Evolutionary conservation across 2,329 filamentous ascomycete species (phyloP).

Genomic region (Mycosphaerella sp.): DNA sequence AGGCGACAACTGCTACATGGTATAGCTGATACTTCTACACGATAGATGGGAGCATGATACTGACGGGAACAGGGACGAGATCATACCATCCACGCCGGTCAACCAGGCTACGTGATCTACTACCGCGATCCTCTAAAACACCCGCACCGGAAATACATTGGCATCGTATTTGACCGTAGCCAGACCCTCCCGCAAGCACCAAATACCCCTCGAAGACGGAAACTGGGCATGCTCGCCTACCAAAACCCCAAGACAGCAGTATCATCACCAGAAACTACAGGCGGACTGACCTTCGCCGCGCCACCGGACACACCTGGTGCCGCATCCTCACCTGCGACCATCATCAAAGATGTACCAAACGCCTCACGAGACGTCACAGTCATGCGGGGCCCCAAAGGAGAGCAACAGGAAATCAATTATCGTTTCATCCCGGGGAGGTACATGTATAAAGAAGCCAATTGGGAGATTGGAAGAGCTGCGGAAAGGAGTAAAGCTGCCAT

Average conservation of each 20-base stretch:
- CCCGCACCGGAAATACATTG: conserved; percentile 88
- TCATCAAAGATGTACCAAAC: conserved; percentile 19
- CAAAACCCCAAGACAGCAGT: conserved; percentile 25
- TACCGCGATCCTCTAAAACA: conserved; percentile 81
- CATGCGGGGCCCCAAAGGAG: conserved; percentile 30
- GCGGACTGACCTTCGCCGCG: conserved; percentile 16
- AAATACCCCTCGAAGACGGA: conserved; percentile 66
- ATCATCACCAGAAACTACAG: conserved; percentile 7
- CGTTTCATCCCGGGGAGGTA: conserved; percentile 49
- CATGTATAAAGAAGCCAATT: conserved; percentile 59
- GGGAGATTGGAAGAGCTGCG: conserved; percentile 58
- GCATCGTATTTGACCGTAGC: conserved; percentile 76
- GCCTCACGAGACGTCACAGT: conserved; percentile 20
- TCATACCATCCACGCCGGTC: conserved; percentile 86
- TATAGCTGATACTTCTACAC: conserved; percentile 9
- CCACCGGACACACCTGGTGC: conserved; percentile 14
- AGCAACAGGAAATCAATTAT: conserved; percentile 33
- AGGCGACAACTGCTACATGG: conserved; percentile 87
- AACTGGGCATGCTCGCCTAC: conserved; percentile 64
- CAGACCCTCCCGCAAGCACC: conserved; percentile 71
- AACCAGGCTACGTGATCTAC: conserved; percentile 89
- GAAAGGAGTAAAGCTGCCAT: conserved; percentile 50
- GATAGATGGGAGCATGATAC: neutral
- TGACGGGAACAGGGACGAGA: conserved; percentile 59
- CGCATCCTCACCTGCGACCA: conserved; percentile 18